Evolutionary conservation across 495 filamentous ascomycete species (phyloP).

Genomic region (Neurospora sp.): DNA sequence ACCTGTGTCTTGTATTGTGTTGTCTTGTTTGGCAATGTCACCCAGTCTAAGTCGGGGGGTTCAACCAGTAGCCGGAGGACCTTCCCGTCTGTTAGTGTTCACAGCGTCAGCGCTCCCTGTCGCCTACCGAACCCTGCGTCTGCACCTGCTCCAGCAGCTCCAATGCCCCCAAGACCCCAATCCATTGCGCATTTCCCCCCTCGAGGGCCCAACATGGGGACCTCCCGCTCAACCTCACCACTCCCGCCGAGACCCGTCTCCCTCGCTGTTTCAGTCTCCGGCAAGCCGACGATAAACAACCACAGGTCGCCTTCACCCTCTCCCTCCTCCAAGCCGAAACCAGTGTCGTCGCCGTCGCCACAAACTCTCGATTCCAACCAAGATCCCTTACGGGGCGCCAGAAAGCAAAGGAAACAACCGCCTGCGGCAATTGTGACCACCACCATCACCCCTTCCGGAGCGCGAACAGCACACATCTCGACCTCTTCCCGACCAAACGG

Average conservation of each 20-base stretch:
- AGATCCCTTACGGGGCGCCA: not conserved
- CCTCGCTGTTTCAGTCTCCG: not conserved
- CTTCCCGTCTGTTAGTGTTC: not conserved
- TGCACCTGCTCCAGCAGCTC: not conserved
- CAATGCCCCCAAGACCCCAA: slow-evolving; percentile 3
- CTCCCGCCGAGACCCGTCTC: not conserved
- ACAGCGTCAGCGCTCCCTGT: not conserved
- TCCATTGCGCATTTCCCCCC: not conserved
- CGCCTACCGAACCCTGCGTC: not conserved
- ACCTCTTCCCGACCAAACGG: slow-evolving; percentile 5
- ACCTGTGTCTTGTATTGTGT: not conserved
- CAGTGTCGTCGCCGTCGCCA: not conserved
- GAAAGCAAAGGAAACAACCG: slow-evolving; percentile 8
- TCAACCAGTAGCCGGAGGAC: not conserved
- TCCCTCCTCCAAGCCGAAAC: not conserved
- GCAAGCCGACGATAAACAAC: slow-evolving; percentile 5
- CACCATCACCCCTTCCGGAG: slow-evolving; percentile 13
- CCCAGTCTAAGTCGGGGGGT: slow-evolving; percentile 16
- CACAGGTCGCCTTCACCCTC: not conserved
- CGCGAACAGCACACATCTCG: slow-evolving; percentile 21
- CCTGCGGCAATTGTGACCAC: slow-evolving; percentile 26
- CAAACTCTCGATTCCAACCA: not conserved
- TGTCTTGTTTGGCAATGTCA: slow-evolving; percentile 9
- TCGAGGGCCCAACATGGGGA: not conserved
- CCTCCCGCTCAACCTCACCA: not conserved